Evolutionary conservation across 768 basidiomycete genomes (phyloP), one percentile per base, ranked within the genome.

Genomic region (Phanerochaete carnosa): DNA sequence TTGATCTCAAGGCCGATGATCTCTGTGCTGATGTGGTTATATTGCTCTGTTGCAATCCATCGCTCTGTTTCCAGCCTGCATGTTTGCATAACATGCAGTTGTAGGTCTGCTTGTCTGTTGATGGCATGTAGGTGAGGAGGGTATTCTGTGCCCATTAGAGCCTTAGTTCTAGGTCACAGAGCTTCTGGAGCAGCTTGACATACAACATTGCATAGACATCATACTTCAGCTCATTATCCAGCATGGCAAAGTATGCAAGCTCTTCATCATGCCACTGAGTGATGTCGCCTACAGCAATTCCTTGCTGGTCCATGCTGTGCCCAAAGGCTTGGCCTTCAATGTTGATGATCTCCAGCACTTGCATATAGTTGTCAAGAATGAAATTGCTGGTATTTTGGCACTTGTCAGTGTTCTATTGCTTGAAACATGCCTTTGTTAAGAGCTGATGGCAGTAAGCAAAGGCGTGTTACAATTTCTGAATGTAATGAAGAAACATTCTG

Each of bases 121-220:
- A 2, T 30, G 51, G 46, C 50, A 15, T 25, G 47, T 45, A 50
- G 29, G 57, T 35, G n/a, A 63, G 26, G 12, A 57, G 30, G 2
- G 46, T 62, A 3, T 35, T 37, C 0, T 45, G 39, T 1, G 12
- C 46, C 29, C 46, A 57, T n/a, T 58, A 59, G n/a, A 22, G 52
- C 12, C 43, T 54, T 30, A 30, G 7, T n/a, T 60, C 60, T 11
- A 63, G 45, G n/a, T 56, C 55, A 35, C 49, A 45, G 6, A 67
- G 59, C 35, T 69, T 50, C 43, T 72, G 59, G 2, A 76, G 65
- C 4, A 70, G 64, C 62, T 74, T 71, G 1, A 74, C 73, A 61
- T 77, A 76, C 6, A 68, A 68, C 22, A 74, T 64, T 6, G 65
- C 65, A 55, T 69, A 67, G 2, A 73, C 16, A 55, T 75, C 73